Conservation (phyloP, 768 basidiomycete species). For the Clathrus columnatus region DNA sequence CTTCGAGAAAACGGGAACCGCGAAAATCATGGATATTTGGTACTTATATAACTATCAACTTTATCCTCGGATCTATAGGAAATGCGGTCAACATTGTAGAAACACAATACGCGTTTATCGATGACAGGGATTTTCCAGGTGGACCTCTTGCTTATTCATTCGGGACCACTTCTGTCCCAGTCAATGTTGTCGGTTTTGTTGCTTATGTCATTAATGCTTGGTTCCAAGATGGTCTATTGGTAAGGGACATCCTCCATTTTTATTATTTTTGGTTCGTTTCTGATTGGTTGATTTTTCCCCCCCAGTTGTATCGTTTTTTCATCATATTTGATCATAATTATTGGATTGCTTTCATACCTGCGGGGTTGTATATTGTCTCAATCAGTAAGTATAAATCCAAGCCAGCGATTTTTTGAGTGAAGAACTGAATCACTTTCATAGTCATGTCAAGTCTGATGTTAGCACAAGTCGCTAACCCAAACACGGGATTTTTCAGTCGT, state of each 20-base stretch:
- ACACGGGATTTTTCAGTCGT: slow-evolving; percentile 10
- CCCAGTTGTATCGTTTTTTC: slow-evolving; percentile 1
- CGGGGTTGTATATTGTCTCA: slow-evolving; percentile 17
- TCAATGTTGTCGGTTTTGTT: not conserved
- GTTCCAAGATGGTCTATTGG: not conserved
- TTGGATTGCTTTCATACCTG: slow-evolving; percentile 13
- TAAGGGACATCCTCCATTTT: not conserved
- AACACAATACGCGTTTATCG: not conserved
- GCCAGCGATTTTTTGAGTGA: not conserved
- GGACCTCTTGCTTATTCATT: not conserved
- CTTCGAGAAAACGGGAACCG: not conserved
- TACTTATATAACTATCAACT: not conserved
- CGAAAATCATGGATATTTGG: not conserved
- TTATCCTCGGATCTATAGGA: not conserved
- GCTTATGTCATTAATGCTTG: not conserved
- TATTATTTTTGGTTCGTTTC: not conserved
- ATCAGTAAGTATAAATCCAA: slow-evolving; percentile 15
- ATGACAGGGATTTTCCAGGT: not conserved
- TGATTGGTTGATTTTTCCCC: not conserved
- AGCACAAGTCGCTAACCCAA: slow-evolving; percentile 14
- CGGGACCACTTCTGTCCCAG: not conserved
- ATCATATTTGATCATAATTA: slow-evolving; percentile 14
- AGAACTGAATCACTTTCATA: not conserved
- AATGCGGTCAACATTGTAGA: not conserved
- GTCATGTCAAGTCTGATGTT: slow-evolving; percentile 11